Base-by-base conservation (phyloP, 352 stramenopile genomes). In the Globisporangium rhizosaccharum region DNA sequence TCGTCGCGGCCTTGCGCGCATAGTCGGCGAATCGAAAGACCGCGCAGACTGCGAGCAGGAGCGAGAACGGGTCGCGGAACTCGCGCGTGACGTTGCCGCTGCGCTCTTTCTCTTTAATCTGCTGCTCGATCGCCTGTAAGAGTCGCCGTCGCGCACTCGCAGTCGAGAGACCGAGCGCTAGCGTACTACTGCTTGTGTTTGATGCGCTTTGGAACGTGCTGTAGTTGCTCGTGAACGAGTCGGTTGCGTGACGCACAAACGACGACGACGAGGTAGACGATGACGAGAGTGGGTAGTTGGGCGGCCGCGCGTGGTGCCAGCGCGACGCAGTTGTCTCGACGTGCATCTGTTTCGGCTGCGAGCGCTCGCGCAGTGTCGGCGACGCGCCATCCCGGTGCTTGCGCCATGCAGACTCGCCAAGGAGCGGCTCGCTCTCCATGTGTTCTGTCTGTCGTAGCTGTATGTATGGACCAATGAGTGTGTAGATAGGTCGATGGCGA, bases 31-130 rank as follows among this genome's bases (percentile, higher is more conserved):
- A 75, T 6, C 85, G 80, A 57, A 87, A 89, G 46, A 66, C 52
- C 1, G 82, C 77, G 48, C 81, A 94, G 23, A 92, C 56, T 23
- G 80, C 65, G 39, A 94, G 66, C 37, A 92, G 62, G 57, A 88
- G 63, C 49, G 76, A 70, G 56, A 90, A 90, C 39, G 82, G 82
- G 61, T 92, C 82, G 18, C 73, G 66, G 51, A 92, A 89, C 64
- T 90, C 83, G 20, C 75, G 80, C 26, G 78, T 89, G 61, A 85
- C 73, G 68, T 81, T 74, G 23, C 53, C 63, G 11, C 70, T 86
- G 53, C 63, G 66, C 64, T 89, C 79, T 44, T 89, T 92, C 67
- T 88, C 79, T 25, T 70, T 68, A 62, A 92, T 76, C 68, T 92
- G 86, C 53, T 67, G 60, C 61, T 92, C 73, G 60, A 92, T 85